phyloP scores from a whole-genome alignment of 1,139 yeast genomes.

The Kodamaea derodonti region DNA sequence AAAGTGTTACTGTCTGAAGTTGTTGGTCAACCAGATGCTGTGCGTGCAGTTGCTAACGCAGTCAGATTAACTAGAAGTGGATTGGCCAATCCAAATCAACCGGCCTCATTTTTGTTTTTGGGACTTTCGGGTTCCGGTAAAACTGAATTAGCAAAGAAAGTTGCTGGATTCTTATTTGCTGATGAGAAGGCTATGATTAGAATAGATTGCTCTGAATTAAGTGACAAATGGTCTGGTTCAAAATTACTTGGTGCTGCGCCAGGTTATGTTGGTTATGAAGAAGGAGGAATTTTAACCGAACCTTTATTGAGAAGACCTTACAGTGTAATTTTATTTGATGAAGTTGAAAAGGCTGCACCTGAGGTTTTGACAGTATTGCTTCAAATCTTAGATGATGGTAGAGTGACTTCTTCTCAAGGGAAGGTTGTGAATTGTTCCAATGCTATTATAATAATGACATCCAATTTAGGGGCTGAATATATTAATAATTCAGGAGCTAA shows the following conservation, averaged over 20 bases:
- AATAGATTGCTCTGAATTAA: conserved; percentile 94
- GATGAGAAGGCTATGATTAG: conserved; percentile 96
- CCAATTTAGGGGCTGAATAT: conserved; percentile 92
- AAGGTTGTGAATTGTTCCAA: conserved; percentile 90
- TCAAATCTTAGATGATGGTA: conserved; percentile 94
- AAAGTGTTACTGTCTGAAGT: conserved; percentile 74
- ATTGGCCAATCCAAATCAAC: conserved; percentile 90
- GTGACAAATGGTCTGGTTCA: conserved; percentile 94
- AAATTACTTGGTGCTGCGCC: conserved; percentile 97
- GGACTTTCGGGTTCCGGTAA: conserved; percentile 98
- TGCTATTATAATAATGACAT: conserved; percentile 91
- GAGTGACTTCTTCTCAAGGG: conserved; percentile 92
- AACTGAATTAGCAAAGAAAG: conserved; percentile 93
- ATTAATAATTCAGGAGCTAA: conserved; percentile 68
- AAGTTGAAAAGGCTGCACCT: conserved; percentile 98
- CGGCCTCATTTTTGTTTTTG: conserved; percentile 90
- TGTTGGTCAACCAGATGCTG: conserved; percentile 96
- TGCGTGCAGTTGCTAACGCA: conserved; percentile 93
- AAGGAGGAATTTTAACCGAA: conserved; percentile 94
- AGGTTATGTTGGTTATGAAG: conserved; percentile 97
- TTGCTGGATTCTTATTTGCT: conserved; percentile 92
- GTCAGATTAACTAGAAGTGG: conserved; percentile 95
- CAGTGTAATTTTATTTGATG: conserved; percentile 91
- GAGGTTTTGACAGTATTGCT: conserved; percentile 89
- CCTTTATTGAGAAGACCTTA: conserved; percentile 89